Conservation (phyloP, 495 filamentous ascomycete genomes). For the Penicillium bovifimosum region DNA sequence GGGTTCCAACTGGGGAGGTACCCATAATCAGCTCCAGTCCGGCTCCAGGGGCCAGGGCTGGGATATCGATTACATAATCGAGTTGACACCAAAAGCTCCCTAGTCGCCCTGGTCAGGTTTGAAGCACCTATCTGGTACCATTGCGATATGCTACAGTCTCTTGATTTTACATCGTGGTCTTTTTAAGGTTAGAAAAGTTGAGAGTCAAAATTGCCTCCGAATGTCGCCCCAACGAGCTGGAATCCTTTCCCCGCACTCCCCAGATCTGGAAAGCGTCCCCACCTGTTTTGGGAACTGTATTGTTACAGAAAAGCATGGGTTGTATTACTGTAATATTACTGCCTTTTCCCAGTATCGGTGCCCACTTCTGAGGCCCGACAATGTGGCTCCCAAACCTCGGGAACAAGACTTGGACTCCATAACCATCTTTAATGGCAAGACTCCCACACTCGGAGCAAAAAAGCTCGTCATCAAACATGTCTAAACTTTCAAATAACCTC, state of each 20-base stretch:
- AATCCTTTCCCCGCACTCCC: neutral
- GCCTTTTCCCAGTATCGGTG: constrained; percentile 2
- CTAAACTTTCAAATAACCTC: constrained; percentile 59
- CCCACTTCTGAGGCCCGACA: constrained; percentile 8
- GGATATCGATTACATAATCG: no score
- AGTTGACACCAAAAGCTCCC: no score
- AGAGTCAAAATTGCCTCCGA: no score
- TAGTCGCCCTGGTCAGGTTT: no score
- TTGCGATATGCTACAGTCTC: no score
- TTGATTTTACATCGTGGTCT: no score
- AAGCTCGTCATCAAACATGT: constrained; percentile 41
- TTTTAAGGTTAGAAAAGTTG: neutral
- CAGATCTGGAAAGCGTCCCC: neutral
- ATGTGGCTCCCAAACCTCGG: neutral
- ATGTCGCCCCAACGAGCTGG: no score
- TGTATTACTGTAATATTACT: neutral
- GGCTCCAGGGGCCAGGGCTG: no score
- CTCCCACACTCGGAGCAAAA: neutral
- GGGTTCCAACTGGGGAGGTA: no score
- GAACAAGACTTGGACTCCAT: neutral
- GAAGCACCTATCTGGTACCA: no score
- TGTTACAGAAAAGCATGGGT: neutral
- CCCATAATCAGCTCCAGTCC: no score
- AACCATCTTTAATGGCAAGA: constrained; percentile 5
- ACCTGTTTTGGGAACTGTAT: no score